Evolutionary conservation across 176 grass and related monocot species (phyloP), one percentile per base, ranked within the genome.

Genomic region (Oryza glaberrima): DNA sequence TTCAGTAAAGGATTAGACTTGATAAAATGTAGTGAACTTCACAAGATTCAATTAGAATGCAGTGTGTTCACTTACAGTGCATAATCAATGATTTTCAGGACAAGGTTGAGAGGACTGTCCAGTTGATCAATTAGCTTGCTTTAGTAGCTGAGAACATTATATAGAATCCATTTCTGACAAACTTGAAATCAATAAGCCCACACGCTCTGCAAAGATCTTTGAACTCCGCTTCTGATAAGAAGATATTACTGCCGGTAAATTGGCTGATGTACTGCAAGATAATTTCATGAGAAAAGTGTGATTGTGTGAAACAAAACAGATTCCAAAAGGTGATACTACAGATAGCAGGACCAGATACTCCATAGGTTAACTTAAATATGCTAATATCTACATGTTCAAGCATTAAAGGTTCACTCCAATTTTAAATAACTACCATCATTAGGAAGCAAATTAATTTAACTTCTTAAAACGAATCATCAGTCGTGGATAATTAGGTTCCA

Each of bases 121-220:
- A 47, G 36, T 58, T 48, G 14, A 10, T 63, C n/a, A 32, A 71
- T 69, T 81, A 85, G 81, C 68, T 74, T 26, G 85, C 64, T 92
- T 98, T 98, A 77, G 84, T 95, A 30, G 88, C 92, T 65, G 93
- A 95, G 65, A 98, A 87, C 91, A 98, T 95, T 78, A 92, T 90
- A 90, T 93, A 98, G 10, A 78, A 80, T 73, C 93, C 82, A 84
- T 77, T 98, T 68, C 93, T 95, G 19, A 85, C 82, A 91, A 86
- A 92, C 26, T 75, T 92, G 69, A 95, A 93, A 88, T 81, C 78
- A 88, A 92, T 48, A 77, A 98, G 58, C 25, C 95, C 95, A 77
- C 93, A 95, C 75, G 95, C 91, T 70, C 49, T 88, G 88, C 95
- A 95, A 52, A 98, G 87, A 82, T 92, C 95, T 84, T 92, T 83